A percentile compares a stretch with the other conserved stretches of the same genome.
phyloP scores from a whole-genome alignment of 306 rosid genomes.

The Rosa chinensis region DNA sequence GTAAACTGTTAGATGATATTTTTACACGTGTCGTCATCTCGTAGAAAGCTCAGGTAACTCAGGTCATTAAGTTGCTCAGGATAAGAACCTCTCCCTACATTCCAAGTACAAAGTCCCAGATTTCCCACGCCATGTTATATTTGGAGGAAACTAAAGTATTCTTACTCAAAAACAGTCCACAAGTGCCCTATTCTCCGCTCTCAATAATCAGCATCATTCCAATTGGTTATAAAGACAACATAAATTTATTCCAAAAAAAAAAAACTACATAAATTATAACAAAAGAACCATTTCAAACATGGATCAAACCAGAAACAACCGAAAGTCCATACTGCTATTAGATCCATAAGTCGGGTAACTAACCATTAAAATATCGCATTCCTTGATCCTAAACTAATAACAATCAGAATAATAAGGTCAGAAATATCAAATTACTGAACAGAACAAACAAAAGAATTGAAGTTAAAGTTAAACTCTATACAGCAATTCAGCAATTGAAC shows the following conservation, averaged over 20 bases:
- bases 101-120: too few species aligned
- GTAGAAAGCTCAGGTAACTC: too few species aligned
- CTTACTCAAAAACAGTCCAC: background rate
- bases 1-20: too few species aligned
- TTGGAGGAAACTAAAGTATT: background rate
- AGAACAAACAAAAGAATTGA: constrained; percentile 5
- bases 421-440: background rate
- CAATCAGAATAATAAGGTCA: background rate
- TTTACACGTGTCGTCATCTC: too few species aligned
- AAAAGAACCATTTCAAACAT: background rate
- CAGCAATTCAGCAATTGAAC: background rate
- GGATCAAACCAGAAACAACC: too few species aligned
- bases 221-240: background rate
- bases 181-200: background rate
- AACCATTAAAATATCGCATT: background rate
- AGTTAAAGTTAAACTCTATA: constrained; percentile 3
- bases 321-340: too few species aligned
- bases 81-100: too few species aligned
- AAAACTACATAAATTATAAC: too few species aligned
- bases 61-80: too few species aligned
- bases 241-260: background rate
- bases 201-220: background rate
- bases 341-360: too few species aligned
- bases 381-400: background rate
- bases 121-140: background rate